phyloP scores from a whole-genome alignment of 805 yeast species.

The Candida sakaeoensis region DNA sequence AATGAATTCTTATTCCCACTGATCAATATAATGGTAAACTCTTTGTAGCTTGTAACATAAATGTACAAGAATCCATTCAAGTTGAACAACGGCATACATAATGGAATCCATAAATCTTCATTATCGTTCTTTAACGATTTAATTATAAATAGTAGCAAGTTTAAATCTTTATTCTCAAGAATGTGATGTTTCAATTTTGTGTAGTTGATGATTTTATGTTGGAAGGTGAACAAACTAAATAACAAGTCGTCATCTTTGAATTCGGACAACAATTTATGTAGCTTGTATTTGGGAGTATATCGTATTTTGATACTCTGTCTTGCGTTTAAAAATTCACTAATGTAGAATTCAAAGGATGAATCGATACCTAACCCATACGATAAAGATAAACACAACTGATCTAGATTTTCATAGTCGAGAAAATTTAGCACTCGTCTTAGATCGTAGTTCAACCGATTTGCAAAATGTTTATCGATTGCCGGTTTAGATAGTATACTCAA shows the following conservation, averaged over 20 bases:
- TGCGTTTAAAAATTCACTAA: constrained; percentile 24
- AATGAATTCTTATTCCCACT: constrained; percentile 78
- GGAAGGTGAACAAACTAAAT: constrained; percentile 70
- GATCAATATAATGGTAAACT: constrained; percentile 42
- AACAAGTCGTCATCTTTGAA: constrained; percentile 48
- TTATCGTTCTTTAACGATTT: constrained; percentile 29
- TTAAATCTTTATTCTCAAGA: constrained; percentile 81
- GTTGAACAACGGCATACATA: constrained; percentile 89
- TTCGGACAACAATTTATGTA: constrained; percentile 42
- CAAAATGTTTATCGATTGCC: constrained; percentile 65
- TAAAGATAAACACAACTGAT: constrained; percentile 45
- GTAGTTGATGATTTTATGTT: constrained; percentile 62
- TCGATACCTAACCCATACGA: constrained; percentile 26
- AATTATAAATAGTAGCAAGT: constrained; percentile 67
- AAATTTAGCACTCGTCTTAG: constrained; percentile 70
- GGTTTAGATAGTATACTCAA: constrained; percentile 82
- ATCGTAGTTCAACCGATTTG: constrained; percentile 75
- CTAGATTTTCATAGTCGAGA: constrained; percentile 69
- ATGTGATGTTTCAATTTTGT: constrained; percentile 69
- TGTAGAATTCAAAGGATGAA: constrained; percentile 21
- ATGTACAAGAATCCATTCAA: constrained; percentile 83
- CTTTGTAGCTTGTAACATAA: constrained; percentile 49
- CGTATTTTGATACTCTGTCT: constrained; percentile 44
- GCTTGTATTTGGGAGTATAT: constrained; percentile 51
- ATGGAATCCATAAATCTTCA: constrained; percentile 89